Evolutionary conservation across 2,329 filamentous ascomycete genomes (phyloP).

Genomic region (Decorospora gaudefroyi): DNA sequence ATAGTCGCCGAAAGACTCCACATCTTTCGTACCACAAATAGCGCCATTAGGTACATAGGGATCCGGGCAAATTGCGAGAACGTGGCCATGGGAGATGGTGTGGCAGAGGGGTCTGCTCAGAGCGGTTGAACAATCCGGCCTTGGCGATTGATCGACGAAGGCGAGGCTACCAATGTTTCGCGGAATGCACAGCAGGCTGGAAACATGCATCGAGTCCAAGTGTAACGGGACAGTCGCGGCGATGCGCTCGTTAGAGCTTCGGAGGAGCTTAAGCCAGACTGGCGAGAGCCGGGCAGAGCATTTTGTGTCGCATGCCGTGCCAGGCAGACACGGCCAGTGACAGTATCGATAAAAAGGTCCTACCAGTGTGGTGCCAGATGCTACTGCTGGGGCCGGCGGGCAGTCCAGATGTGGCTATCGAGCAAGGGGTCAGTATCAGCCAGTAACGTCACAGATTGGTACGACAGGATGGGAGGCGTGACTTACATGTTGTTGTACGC

Average conservation of each 20-base stretch:
- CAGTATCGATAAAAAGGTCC: slow-evolving; percentile 17
- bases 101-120: background rate
- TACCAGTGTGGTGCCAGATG: slow-evolving; percentile 18
- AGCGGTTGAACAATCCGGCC: background rate
- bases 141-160: background rate
- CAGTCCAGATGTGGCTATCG: slow-evolving; percentile 55
- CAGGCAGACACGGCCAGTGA: slow-evolving; percentile 17
- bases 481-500: slow-evolving; percentile 79
- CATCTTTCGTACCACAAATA: slow-evolving; percentile 13
- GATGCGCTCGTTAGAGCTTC: slow-evolving; percentile 5
- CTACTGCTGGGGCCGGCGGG: slow-evolving; percentile 52
- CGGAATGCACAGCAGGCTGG: slow-evolving; percentile 8
- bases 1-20: slow-evolving; percentile 14
- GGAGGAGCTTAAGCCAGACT: slow-evolving; percentile 3
- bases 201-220: slow-evolving; percentile 5
- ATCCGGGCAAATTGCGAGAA: background rate
- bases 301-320: slow-evolving; percentile 16
- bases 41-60: slow-evolving; percentile 12
- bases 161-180: slow-evolving; percentile 8
- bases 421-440: slow-evolving; percentile 39
- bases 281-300: slow-evolving; percentile 11
- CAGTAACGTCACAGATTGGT: slow-evolving; percentile 34
- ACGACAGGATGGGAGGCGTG: slow-evolving; percentile 18
- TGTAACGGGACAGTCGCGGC: slow-evolving; percentile 10
- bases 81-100: background rate